Percentiles rank a stretch among this genome's conserved stretches.
Conservation (phyloP, 768 basidiomycete genomes). For the Imleria badia region DNA sequence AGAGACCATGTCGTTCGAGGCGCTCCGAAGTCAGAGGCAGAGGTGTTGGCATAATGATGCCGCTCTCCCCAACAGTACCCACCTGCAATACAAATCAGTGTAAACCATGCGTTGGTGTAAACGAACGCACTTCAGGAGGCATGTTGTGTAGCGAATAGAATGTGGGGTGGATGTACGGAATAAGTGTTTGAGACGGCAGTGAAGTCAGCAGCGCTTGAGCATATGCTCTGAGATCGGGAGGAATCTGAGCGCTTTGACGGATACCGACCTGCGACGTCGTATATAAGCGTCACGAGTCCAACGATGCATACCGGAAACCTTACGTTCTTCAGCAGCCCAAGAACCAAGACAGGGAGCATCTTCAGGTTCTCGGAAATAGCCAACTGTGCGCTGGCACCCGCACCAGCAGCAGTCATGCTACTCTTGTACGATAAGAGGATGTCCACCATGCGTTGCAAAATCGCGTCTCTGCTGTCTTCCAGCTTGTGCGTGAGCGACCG, state of each 20-base stretch:
- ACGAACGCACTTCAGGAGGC: conserved; percentile 72
- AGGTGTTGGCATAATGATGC: conserved; percentile 83
- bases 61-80: conserved; percentile 87
- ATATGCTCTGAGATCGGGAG: conserved; percentile 93
- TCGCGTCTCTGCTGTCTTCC: conserved; percentile 85
- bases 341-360: conserved; percentile 86
- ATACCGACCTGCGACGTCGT: conserved; percentile 68
- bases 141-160: conserved; percentile 98
- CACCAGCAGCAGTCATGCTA: conserved; percentile 92
- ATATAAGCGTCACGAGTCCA: background rate
- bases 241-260: conserved; percentile 95
- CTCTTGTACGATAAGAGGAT: conserved; percentile 88
- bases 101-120: background rate
- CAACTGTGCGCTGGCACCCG: conserved; percentile 91
- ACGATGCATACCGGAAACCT: conserved; percentile 24
- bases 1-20: conserved; percentile 91
- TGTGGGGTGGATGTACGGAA: conserved; percentile 92
- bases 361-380: conserved; percentile 93
- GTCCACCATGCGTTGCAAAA: conserved; percentile 81
- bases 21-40: conserved; percentile 94
- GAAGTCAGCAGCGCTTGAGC: conserved; percentile 91
- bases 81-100: conserved; percentile 47
- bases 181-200: conserved; percentile 83
- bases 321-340: conserved; percentile 94
- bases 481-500: conserved; percentile 80